These are phyloP conservation scores for Camellia japonica DNA, from an alignment of 148 eudicot genomes.

Conservation along the genomic window DNA sequence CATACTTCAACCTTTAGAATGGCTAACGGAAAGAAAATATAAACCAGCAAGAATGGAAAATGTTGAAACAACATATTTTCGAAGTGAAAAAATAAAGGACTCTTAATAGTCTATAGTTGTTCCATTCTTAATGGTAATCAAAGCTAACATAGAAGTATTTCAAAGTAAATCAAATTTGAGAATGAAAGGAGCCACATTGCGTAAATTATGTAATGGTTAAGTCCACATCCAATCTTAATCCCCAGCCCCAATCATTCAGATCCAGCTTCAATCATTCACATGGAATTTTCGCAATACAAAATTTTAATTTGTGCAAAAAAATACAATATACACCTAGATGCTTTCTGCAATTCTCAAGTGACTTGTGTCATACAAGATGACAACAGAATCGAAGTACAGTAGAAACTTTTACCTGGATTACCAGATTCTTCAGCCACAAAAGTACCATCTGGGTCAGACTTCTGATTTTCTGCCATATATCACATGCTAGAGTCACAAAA, in stretches of 20 bases:
- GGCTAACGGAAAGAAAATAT: not conserved
- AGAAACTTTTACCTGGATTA: conserved; percentile 50
- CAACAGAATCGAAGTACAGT: not conserved
- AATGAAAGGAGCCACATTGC: not conserved
- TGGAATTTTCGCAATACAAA: not conserved
- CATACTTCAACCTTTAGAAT: not conserved
- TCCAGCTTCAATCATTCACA: not conserved
- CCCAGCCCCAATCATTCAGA: not conserved
- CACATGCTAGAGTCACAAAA: conserved; percentile 20
- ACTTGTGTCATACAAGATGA: not conserved
- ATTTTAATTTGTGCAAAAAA: not conserved
- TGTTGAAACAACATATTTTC: not conserved
- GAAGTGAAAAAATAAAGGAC: not conserved
- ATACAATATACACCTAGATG: not conserved
- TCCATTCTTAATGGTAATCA: no score
- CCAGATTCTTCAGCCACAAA: conserved; percentile 46
- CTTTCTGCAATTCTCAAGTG: not conserved
- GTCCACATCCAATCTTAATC: not conserved
- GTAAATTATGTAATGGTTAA: not conserved
- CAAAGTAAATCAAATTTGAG: not conserved
- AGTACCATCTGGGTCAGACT: conserved; percentile 57
- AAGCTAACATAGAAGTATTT: no score
- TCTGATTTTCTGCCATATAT: conserved; percentile 65
- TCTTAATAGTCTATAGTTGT: not conserved
- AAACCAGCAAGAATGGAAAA: not conserved